Conservation (phyloP, 1,284 basidiomycete species). For the Cryptococcus maquisensis region DNA sequence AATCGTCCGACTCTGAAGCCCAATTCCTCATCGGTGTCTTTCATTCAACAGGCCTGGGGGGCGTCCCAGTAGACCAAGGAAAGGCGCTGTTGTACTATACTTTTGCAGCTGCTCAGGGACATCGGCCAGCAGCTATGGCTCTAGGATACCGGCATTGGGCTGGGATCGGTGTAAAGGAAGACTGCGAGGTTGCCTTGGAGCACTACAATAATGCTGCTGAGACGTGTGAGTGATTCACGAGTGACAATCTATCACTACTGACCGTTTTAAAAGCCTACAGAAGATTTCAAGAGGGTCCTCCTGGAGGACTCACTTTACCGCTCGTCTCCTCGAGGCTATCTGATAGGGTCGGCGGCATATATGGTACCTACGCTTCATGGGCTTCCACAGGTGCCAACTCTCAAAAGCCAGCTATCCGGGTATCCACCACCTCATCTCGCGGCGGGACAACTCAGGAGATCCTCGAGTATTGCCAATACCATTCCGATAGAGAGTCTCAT, state of each 20-base stretch:
- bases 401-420: slow-evolving; percentile 70
- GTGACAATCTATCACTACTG: background rate
- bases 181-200: slow-evolving; percentile 71
- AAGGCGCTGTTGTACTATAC: slow-evolving; percentile 84
- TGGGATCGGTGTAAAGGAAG: slow-evolving; percentile 84
- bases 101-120: slow-evolving; percentile 81
- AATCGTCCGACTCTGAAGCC: slow-evolving; percentile 62
- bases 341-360: slow-evolving; percentile 85
- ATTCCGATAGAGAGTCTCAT: slow-evolving; percentile 80
- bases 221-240: slow-evolving; percentile 56
- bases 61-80: slow-evolving; percentile 53
- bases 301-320: slow-evolving; percentile 82
- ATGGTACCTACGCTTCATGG: slow-evolving; percentile 76
- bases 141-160: slow-evolving; percentile 93
- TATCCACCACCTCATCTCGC: slow-evolving; percentile 70
- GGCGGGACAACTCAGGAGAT: slow-evolving; percentile 90
- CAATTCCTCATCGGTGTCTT: slow-evolving; percentile 83
- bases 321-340: slow-evolving; percentile 78
- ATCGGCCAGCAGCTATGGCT: slow-evolving; percentile 85
- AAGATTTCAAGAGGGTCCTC: slow-evolving; percentile 75
- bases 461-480: slow-evolving; percentile 89
- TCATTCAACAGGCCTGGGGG: slow-evolving; percentile 74
- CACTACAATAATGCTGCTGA: slow-evolving; percentile 87
- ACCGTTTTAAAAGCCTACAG: slow-evolving; percentile 65
- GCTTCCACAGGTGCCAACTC: slow-evolving; percentile 64